Conservation (phyloP, 2,329 filamentous ascomycete genomes). For the Parastagonospora avenae region DNA sequence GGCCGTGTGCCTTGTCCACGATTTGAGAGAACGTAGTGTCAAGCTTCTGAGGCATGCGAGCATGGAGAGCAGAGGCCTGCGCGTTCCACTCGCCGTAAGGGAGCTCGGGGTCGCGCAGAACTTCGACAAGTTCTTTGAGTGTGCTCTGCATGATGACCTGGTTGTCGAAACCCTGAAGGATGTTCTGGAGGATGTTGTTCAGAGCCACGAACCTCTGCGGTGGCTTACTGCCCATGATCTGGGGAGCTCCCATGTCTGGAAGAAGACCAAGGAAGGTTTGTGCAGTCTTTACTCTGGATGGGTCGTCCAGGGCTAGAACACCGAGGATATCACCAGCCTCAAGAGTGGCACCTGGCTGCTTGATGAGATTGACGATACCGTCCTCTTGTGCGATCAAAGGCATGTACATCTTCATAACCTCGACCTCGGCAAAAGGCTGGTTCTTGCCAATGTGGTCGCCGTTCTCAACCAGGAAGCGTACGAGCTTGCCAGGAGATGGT, state of each 20-base stretch:
- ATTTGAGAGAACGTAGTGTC: constrained; percentile 81
- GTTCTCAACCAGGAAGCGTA: constrained; percentile 97
- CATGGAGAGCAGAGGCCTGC: constrained; percentile 94
- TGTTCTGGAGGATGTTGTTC: constrained; percentile 79
- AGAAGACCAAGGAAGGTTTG: constrained; percentile 92
- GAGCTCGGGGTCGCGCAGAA: constrained; percentile 85
- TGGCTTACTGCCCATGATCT: constrained; percentile 88
- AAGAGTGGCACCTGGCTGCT: constrained; percentile 96
- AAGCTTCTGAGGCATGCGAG: constrained; percentile 94
- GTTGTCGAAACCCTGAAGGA: constrained; percentile 94
- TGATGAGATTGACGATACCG: constrained; percentile 96
- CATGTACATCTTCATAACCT: constrained; percentile 99
- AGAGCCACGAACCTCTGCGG: constrained; percentile 84
- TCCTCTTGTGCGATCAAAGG: constrained; percentile 93
- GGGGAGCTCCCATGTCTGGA: constrained; percentile 82
- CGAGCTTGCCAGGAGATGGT: constrained; percentile 93
- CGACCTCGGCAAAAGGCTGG: constrained; percentile 93
- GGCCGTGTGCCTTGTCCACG: constrained; percentile 78
- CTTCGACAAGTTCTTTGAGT: constrained; percentile 85
- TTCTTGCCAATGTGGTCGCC: constrained; percentile 91
- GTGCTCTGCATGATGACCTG: constrained; percentile 91
- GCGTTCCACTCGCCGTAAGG: constrained; percentile 97
- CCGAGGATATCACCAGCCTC: constrained; percentile 98
- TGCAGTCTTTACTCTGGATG: constrained; percentile 93
- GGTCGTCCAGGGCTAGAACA: constrained; percentile 93